Base-by-base conservation (phyloP, 352 stramenopile genomes). In the Pythium aristosporum region DNA sequence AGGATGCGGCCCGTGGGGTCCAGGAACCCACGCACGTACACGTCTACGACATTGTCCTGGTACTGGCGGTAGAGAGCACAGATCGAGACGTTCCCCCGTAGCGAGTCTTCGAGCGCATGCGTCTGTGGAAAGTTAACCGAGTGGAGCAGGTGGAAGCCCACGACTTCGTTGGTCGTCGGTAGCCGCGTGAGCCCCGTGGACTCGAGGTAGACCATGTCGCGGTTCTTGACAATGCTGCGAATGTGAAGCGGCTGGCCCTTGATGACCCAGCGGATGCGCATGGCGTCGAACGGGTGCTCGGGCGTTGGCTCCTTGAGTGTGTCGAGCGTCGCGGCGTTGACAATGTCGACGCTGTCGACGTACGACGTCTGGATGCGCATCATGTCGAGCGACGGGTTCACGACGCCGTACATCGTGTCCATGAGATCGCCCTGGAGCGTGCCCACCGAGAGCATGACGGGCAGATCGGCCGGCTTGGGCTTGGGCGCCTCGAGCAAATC, bases 71-170 rank as follows among this genome's bases (percentile, higher is more conserved):
- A 91, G 16, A 88, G 34, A 9, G 57, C 75, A 48, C 77, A 86
- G 28, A 82, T 53, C 5, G 79, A 88, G 42, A 89, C 71, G 39
- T 79, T 77, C 11, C 73, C 78, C n/a, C 82, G 77, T 39, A 80
- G 59, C 57, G 83, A 73, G 42, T 68, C 72, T 0, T 67, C 61
- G 2, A 79, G 71, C 23, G 72, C 59, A 3, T 58, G 61, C 15
- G 79, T 78, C 47, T 85, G 65, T 7, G 73, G 71, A 55, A 91
- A 84, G 18, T 79, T 61, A 23, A 91, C 73, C 34, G 78, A 88
- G 68, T 89, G 82, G 15, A 85, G 55, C 21, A 91, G 57, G 16
- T 89, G 82, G 61, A 79, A 91, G n/a, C 80, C 80, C 43, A 91
- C 61, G 30, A 67, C 48, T 41, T 89, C 78, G 28, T 76, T 76